These are phyloP conservation scores for Aotearoamyces nothofagi DNA, from an alignment of 2,329 filamentous ascomycete species.

Conservation along the genomic window DNA sequence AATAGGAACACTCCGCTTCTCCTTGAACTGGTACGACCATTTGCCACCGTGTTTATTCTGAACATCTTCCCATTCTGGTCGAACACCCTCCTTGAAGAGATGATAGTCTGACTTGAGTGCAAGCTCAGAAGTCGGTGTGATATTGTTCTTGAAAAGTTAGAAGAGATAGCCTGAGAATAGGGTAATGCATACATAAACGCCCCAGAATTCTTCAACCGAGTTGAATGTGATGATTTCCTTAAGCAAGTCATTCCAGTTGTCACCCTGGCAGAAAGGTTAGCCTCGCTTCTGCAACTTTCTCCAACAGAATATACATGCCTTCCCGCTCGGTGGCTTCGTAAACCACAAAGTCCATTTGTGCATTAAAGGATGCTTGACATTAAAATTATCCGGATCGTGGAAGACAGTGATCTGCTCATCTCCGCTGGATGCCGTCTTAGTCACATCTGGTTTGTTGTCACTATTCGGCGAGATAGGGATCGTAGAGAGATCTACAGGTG, in stretches of 20 bases:
- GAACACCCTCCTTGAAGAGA: slow-evolving; percentile 93
- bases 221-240: slow-evolving; percentile 99
- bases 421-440: slow-evolving; percentile 28
- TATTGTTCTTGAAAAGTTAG: slow-evolving; percentile 65
- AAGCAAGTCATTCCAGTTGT: slow-evolving; percentile 96
- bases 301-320: slow-evolving; percentile 37
- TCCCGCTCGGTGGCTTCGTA: slow-evolving; percentile 92
- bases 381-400: slow-evolving; percentile 98
- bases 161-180: slow-evolving; percentile 1
- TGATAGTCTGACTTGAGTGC: slow-evolving; percentile 98
- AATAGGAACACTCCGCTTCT: slow-evolving; percentile 59
- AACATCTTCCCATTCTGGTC: slow-evolving; percentile 94
- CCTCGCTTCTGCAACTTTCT: slow-evolving; percentile 14
- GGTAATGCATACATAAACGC: slow-evolving; percentile 67
- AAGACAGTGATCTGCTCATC: slow-evolving; percentile 79
- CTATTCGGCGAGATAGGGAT: slow-evolving; percentile 53
- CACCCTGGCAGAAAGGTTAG: slow-evolving; percentile 48
- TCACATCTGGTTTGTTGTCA: slow-evolving; percentile 32
- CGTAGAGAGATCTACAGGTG: slow-evolving; percentile 52
- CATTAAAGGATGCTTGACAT: slow-evolving; percentile 96
- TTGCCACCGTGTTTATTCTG: slow-evolving; percentile 64
- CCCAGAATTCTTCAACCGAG: slow-evolving; percentile 99
- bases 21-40: slow-evolving; percentile 2
- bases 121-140: slow-evolving; percentile 87
- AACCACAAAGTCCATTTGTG: slow-evolving; percentile 99